Conservation (phyloP, 441 rosid species). For the Hypseocharis bilobata region DNA sequence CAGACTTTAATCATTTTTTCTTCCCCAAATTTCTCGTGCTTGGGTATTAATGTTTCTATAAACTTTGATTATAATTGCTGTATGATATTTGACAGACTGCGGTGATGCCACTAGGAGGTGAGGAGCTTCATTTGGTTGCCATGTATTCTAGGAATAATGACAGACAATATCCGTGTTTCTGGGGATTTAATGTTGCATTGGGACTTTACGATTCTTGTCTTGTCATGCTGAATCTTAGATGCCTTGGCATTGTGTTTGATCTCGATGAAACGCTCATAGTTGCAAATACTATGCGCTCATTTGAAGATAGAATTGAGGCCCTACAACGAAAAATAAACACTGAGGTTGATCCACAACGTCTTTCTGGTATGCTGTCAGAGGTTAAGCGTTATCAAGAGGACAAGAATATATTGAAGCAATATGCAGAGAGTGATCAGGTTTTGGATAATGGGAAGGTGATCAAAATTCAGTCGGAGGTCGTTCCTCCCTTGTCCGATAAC, state of each 20-base stretch:
- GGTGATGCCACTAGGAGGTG: conserved; percentile 61
- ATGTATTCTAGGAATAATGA: conserved; percentile 74
- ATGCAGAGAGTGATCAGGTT: conserved; percentile 56
- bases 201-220: conserved; percentile 72
- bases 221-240: conserved; percentile 70
- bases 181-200: conserved; percentile 70
- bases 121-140: conserved; percentile 89
- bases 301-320: conserved; percentile 76
- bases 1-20: background rate
- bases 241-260: conserved; percentile 85
- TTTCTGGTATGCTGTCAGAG: conserved; percentile 65
- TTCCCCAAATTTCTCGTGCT: background rate
- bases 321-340: conserved; percentile 64
- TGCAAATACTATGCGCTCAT: conserved; percentile 90
- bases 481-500: conserved; percentile 48
- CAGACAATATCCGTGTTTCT: conserved; percentile 89
- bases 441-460: conserved; percentile 57
- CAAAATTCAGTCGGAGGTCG: conserved; percentile 73
- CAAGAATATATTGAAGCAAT: conserved; percentile 71
- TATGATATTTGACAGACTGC: conserved; percentile 51
- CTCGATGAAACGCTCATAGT: conserved; percentile 92
- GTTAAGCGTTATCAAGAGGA: conserved; percentile 68
- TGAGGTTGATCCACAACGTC: conserved; percentile 58
- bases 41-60: background rate
- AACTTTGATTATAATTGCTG: background rate